A percentile compares a stretch with the other conserved stretches of the same genome.
Conservation (phyloP, 768 basidiomycete genomes). For the Crucibulum laeve region DNA sequence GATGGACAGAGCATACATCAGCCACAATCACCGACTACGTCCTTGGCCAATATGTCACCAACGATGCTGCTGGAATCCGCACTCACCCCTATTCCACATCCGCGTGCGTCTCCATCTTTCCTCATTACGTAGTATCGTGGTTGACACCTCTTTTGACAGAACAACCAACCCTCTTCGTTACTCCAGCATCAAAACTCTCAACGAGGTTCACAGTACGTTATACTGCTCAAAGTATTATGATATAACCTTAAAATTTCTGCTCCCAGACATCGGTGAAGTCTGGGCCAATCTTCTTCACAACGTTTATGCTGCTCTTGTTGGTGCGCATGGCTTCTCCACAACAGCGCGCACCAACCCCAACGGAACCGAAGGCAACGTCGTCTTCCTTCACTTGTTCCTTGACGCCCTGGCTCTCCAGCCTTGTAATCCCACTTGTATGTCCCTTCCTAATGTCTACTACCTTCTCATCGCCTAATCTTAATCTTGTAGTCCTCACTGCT, state of each 20-base stretch:
- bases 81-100: conserved; percentile 52
- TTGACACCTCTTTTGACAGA: conserved; percentile 11
- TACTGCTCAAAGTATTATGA: background rate
- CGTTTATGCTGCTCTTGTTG: conserved; percentile 36
- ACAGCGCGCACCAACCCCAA: conserved; percentile 36
- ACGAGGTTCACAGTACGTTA: conserved; percentile 40
- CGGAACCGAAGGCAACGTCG: conserved; percentile 40
- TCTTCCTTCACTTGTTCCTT: conserved; percentile 48
- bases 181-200: conserved; percentile 29
- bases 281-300: conserved; percentile 45
- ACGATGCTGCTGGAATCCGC: conserved; percentile 46
- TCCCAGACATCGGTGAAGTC: conserved; percentile 50
- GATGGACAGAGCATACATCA: conserved; percentile 38
- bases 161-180: conserved; percentile 40
- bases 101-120: conserved; percentile 20
- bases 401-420: conserved; percentile 45
- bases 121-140: background rate
- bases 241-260: background rate
- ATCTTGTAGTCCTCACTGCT: conserved; percentile 12
- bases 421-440: conserved; percentile 47
- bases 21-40: conserved; percentile 29
- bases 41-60: conserved; percentile 45
- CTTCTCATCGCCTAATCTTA: background rate
- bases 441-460: background rate
- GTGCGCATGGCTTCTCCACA: conserved; percentile 26